Evolutionary conservation across 1,284 basidiomycete genomes (phyloP), one percentile per base, ranked within the genome.

Genomic region (Porogramme epimiltina): DNA sequence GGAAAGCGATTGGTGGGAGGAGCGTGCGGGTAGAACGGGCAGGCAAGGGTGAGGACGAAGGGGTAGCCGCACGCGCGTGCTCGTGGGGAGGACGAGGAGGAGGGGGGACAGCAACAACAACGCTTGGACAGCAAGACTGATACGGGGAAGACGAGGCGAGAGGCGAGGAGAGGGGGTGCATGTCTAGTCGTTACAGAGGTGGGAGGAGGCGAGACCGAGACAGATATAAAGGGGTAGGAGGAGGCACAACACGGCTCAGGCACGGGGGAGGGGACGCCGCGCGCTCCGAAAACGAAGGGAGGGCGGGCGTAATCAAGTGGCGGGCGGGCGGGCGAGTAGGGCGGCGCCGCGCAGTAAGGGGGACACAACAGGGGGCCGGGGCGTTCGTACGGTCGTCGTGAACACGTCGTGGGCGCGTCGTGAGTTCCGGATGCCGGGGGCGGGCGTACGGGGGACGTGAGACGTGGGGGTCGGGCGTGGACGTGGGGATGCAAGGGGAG

Each of bases 121-220:
- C 55, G 59, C 63, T 61, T 62, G 66, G 63, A 68, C 58, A 67
- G 48, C 64, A 54, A 63, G 34, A 46, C 51, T 38, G 51, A 45
- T 38, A 43, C 26, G 23, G 38, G 46, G 19, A 31, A 18, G 34
- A 46, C 61, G 40, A 49, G 55, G 54, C 45, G 44, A 44, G 51
- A 50, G 62, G 57, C 64, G 59, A 62, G 66, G 64, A 59, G n/a
- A n/a, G n/a, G n/a, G n/a, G n/a, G 71, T 75, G 78, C 77, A 81
- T 85, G 76, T 82, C 81, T 85, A 83, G 77, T 83, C 77, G 75
- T 85, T 84, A 84, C 82, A 84, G 51, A 60, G 56, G 52, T 51
- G 58, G 52, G 63, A 68, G 71, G 62, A 59, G 49, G 60, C 56
- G 59, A 64, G 61, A 64, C 28, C 8, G 28, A 31, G 9, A 31